These are phyloP conservation scores for Xylariaceae sp. DNA, from an alignment of 2,329 filamentous ascomycete species.

Conservation along the genomic window DNA sequence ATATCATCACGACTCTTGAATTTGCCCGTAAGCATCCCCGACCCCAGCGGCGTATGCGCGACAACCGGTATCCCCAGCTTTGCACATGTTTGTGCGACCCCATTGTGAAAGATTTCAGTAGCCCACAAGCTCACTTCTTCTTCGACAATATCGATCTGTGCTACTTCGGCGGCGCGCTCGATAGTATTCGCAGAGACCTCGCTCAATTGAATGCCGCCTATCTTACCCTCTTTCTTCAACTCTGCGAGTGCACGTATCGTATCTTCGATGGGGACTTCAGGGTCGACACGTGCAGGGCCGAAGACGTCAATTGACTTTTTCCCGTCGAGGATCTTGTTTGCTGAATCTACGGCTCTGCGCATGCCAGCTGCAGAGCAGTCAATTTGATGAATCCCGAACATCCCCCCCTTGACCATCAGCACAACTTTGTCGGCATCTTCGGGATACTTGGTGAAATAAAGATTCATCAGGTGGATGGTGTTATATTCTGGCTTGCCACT, in stretches of 20 bases:
- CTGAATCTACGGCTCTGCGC: constrained; percentile 49
- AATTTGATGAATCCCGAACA: constrained; percentile 27
- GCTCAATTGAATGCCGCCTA: constrained; percentile 40
- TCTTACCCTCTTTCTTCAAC: constrained; percentile 36
- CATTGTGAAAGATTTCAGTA: constrained; percentile 39
- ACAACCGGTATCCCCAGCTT: constrained; percentile 57
- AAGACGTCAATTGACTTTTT: constrained; percentile 52
- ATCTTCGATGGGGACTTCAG: constrained; percentile 42
- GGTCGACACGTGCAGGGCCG: constrained; percentile 40
- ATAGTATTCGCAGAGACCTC: constrained; percentile 41
- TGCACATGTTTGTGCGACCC: constrained; percentile 36
- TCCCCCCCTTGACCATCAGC: constrained; percentile 51
- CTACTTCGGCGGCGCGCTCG: constrained; percentile 33
- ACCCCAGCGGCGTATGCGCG: constrained; percentile 53
- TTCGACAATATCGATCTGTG: constrained; percentile 41
- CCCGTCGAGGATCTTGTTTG: constrained; percentile 37
- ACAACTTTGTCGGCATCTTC: constrained; percentile 53
- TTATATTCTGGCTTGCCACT: constrained; percentile 44
- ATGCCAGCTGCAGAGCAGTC: constrained; percentile 47
- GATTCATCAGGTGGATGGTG: constrained; percentile 48
- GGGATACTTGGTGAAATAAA: constrained; percentile 53
- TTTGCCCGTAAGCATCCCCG: constrained; percentile 45
- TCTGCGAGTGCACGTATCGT: constrained; percentile 25
- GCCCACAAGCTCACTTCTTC: constrained; percentile 42
- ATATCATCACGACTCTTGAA: constrained; percentile 46